These are phyloP conservation scores for Colletotrichum sp. DNA, from an alignment of 2,329 filamentous ascomycete genomes.

Conservation along the genomic window DNA sequence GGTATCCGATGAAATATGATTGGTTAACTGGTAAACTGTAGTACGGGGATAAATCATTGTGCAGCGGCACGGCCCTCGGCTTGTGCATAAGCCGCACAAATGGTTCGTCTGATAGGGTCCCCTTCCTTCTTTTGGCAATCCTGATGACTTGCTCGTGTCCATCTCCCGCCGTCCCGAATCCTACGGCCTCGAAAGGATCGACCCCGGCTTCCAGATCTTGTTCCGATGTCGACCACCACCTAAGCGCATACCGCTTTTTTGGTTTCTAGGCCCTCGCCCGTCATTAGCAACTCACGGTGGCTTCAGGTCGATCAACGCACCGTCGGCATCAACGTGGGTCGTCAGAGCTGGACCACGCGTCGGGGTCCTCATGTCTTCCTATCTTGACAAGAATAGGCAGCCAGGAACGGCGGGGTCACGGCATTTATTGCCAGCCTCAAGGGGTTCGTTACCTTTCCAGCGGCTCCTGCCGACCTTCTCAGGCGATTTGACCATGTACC, in stretches of 20 bases:
- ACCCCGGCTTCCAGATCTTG: neutral
- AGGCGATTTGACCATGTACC: neutral
- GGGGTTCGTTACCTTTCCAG: neutral
- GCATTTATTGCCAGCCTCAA: neutral
- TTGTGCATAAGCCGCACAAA: neutral
- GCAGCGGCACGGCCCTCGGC: neutral
- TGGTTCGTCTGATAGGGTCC: neutral
- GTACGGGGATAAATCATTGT: neutral
- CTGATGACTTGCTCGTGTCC: neutral
- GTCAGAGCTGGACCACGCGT: neutral
- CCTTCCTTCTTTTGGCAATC: neutral
- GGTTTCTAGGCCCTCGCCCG: neutral
- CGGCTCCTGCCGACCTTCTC: neutral
- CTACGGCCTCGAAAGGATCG: neutral
- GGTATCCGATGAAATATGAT: neutral
- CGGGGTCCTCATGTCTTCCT: neutral
- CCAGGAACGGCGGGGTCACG: accelerated
- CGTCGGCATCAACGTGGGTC: neutral
- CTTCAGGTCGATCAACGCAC: neutral
- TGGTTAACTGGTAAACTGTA: neutral
- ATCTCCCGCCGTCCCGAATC: neutral
- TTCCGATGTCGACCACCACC: neutral
- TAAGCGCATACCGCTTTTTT: neutral
- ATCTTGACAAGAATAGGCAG: neutral
- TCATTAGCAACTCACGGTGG: neutral